Percentiles rank a stretch among this genome's conserved stretches.
Conservation (phyloP, 2,329 filamentous ascomycete genomes). For the Cucurbitaria berberidis region DNA sequence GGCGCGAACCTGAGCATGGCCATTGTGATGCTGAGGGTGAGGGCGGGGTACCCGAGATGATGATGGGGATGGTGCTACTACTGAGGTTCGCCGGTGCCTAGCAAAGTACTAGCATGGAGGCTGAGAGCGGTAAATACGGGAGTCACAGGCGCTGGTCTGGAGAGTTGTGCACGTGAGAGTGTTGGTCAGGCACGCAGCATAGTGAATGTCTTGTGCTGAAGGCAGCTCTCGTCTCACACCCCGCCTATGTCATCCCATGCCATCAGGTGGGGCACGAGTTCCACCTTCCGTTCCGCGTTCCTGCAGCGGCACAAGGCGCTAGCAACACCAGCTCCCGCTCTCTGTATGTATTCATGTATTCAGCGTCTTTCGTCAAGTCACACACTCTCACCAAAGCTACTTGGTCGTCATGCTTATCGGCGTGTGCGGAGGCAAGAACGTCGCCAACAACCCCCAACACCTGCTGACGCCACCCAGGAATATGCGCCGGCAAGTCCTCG, state of each 20-base stretch:
- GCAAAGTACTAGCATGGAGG: not conserved
- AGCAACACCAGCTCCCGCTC: conserved; percentile 4
- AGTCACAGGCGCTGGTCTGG: conserved; percentile 26
- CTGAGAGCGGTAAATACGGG: conserved; percentile 9
- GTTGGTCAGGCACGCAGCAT: conserved; percentile 31
- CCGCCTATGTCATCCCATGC: conserved; percentile 20
- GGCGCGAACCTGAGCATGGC: conserved; percentile 75
- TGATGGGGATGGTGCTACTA: not conserved
- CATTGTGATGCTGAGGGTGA: conserved; percentile 33
- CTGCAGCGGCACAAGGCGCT: conserved; percentile 27
- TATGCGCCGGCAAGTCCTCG: conserved; percentile 90
- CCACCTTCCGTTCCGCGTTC: conserved; percentile 35
- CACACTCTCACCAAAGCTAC: not conserved
- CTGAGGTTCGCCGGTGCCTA: not conserved
- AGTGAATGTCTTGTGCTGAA: conserved; percentile 20
- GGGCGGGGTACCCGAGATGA: conserved; percentile 7
- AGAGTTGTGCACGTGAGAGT: conserved; percentile 26
- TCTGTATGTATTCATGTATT: not conserved
- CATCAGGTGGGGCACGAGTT: conserved; percentile 17
- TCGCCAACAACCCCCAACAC: not conserved
- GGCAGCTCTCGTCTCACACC: conserved; percentile 3
- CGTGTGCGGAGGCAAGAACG: conserved; percentile 60
- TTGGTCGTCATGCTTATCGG: conserved; percentile 70
- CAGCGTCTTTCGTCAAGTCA: not conserved
- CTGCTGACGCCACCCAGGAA: conserved; percentile 62